A percentile compares a stretch with the other conserved stretches of the same genome.
phyloP scores from a whole-genome alignment of 2,329 filamentous ascomycete genomes.

The Monilinia fructicola region DNA sequence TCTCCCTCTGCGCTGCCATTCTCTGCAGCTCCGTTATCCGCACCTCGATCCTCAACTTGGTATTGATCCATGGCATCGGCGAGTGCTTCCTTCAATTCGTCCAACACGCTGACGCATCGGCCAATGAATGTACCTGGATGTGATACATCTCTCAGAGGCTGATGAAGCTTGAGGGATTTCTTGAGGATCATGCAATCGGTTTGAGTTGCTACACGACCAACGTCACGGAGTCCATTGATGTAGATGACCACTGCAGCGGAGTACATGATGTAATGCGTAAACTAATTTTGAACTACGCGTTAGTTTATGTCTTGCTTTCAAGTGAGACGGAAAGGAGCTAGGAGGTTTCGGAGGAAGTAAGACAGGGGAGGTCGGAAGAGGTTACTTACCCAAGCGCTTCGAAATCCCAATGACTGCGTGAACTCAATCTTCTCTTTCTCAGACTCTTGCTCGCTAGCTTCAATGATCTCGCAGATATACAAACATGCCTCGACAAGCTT shows the following conservation, averaged over 20 bases:
- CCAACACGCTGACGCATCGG: neutral
- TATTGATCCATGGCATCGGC: neutral
- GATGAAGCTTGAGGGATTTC: neutral
- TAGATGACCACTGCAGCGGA: neutral
- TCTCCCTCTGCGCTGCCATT: neutral
- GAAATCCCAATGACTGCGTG: neutral
- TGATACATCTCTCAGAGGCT: neutral
- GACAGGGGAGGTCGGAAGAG: neutral
- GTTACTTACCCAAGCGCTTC: constrained; percentile 6
- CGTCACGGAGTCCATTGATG: neutral
- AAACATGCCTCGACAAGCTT: neutral
- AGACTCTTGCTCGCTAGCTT: no score
- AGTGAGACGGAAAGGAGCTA: no score
- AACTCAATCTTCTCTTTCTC: neutral
- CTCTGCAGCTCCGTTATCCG: neutral
- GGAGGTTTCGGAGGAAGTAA: neutral
- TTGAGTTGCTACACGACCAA: neutral
- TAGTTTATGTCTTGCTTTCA: neutral
- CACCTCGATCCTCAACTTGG: neutral
- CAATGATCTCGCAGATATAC: neutral
- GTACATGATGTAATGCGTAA: neutral
- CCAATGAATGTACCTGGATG: neutral
- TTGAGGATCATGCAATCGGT: neutral
- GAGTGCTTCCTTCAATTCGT: neutral
- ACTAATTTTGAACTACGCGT: neutral